Evolutionary conservation across 2,329 filamentous ascomycete genomes (phyloP).

Genomic region (Thielaviopsis musarum): DNA sequence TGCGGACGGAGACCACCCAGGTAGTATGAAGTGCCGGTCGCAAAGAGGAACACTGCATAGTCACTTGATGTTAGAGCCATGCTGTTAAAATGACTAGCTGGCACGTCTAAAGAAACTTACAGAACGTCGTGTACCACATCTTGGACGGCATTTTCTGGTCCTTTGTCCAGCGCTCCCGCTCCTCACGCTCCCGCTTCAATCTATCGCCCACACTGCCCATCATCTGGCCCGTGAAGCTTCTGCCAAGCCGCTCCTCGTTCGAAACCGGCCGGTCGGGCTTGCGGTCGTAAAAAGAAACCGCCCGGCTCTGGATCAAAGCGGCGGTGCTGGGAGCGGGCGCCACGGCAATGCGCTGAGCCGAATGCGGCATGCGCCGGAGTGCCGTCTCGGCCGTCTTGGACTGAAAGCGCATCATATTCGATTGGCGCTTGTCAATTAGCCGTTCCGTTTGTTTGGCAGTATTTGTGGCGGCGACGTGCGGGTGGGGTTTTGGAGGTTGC

Average conservation of each 20-base stretch:
- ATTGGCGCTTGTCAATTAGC: neutral
- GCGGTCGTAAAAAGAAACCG: neutral
- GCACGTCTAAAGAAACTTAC: slow-evolving; percentile 21
- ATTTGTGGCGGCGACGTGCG: neutral
- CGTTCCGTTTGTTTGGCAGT: neutral
- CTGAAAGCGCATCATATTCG: neutral
- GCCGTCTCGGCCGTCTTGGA: neutral
- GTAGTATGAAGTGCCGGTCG: slow-evolving; percentile 37
- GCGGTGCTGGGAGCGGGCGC: neutral
- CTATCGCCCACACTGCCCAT: slow-evolving; percentile 40
- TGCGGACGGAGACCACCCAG: slow-evolving; percentile 38
- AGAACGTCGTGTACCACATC: slow-evolving; percentile 36
- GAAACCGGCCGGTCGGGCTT: slow-evolving; percentile 12
- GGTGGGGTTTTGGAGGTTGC: neutral
- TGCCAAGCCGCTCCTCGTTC: slow-evolving; percentile 23
- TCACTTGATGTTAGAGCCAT: slow-evolving; percentile 15
- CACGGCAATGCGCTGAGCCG: neutral
- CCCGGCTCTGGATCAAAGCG: neutral
- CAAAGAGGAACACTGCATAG: slow-evolving; percentile 36
- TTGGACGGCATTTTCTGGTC: slow-evolving; percentile 23
- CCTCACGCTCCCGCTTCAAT: slow-evolving; percentile 35
- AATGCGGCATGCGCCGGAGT: neutral
- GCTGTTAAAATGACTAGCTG: neutral
- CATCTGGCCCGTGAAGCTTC: slow-evolving; percentile 40
- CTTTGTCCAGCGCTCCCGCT: slow-evolving; percentile 32